Conservation (phyloP, 306 rosid genomes). For the Castanea crenata region DNA sequence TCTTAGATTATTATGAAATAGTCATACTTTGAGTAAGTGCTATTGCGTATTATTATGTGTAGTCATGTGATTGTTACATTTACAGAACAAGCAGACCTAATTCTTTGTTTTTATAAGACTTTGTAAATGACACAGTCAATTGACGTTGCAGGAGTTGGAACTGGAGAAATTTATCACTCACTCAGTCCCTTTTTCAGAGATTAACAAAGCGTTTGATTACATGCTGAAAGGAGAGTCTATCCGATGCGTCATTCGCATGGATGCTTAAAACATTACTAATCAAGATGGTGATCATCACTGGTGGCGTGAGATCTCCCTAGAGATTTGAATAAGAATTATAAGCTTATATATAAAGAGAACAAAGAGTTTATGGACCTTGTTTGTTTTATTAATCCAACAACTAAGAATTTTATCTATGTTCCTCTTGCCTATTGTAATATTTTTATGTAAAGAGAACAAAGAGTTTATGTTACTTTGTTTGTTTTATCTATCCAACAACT, state of each 20-base stretch:
- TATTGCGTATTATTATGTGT: background rate
- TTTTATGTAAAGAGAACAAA: background rate
- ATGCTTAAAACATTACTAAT: background rate
- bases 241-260: constrained; percentile 40
- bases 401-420: background rate
- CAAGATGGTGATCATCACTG: too few species aligned
- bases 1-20: too few species aligned
- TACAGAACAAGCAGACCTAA: too few species aligned
- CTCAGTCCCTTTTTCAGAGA: constrained; percentile 57
- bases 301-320: too few species aligned
- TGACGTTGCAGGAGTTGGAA: background rate
- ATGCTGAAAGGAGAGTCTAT: constrained; percentile 72
- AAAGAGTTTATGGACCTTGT: background rate
- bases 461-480: background rate
- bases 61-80: background rate
- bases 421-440: background rate
- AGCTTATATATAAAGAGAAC: background rate
- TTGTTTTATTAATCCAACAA: background rate
- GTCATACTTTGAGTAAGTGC: too few species aligned
- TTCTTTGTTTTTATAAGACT: background rate
- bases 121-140: background rate
- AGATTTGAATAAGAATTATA: too few species aligned
- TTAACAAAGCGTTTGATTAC: constrained; percentile 73
- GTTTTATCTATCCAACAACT: too few species aligned
- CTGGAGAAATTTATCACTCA: constrained; percentile 80